A percentile compares a stretch with the other conserved stretches of the same genome.
phyloP scores from a whole-genome alignment of 169 alveolate genomes.

The Plasmodium gonderi region DNA sequence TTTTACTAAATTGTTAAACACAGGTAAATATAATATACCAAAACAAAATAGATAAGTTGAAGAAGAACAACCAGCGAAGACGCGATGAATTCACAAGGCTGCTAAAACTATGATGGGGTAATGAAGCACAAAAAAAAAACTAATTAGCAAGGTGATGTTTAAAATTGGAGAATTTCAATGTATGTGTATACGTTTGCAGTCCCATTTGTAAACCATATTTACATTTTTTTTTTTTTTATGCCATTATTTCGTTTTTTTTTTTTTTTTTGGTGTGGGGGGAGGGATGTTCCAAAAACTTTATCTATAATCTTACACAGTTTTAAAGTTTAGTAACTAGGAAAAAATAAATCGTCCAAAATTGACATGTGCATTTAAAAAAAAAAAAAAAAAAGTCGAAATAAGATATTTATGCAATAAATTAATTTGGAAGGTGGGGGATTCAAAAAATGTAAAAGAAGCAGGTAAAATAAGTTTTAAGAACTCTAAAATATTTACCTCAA shows the following conservation, averaged over 20 bases:
- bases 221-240: background rate
- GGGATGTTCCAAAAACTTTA: background rate
- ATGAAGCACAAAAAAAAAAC: background rate
- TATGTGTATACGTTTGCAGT: too few species aligned
- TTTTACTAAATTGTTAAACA: background rate
- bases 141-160: too few species aligned
- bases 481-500: too few species aligned
- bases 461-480: background rate
- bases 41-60: constrained; percentile 65
- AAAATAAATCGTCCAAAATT: background rate
- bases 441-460: background rate
- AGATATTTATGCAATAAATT: background rate
- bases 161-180: too few species aligned
- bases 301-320: background rate
- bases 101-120: constrained; percentile 19
- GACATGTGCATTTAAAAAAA: background rate
- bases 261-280: background rate
- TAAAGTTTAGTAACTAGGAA: background rate
- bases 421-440: background rate
- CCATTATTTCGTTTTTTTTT: background rate
- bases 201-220: too few species aligned
- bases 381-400: constrained; percentile 12
- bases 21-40: constrained; percentile 52
- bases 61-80: constrained; percentile 58
- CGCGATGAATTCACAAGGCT: constrained; percentile 62